Conservation (phyloP, 164 flowering plant species). For the Akebia trifoliata region DNA sequence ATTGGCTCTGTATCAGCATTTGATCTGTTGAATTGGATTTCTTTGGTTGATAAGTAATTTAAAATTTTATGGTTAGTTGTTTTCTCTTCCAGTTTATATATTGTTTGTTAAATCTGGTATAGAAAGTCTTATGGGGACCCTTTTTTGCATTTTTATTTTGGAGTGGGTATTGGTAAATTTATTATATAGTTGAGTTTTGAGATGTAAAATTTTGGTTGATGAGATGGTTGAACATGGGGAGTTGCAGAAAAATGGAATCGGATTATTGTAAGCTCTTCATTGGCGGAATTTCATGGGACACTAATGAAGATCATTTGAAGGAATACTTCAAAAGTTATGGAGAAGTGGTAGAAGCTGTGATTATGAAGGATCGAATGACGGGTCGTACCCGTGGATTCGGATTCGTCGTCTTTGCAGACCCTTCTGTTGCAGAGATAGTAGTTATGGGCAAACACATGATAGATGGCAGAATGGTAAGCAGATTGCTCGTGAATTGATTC, state of each 20-base stretch:
- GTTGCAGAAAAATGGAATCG: constrained; percentile 63
- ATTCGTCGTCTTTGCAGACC: constrained; percentile 79
- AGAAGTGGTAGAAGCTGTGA: constrained; percentile 82
- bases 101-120: too few relatives aligned
- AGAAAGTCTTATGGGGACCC: too few relatives aligned
- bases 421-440: constrained; percentile 79
- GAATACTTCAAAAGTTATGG: constrained; percentile 71
- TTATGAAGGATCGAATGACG: constrained; percentile 83
- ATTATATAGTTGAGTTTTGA: neutral
- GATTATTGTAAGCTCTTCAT: constrained; percentile 88
- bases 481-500: too few relatives aligned
- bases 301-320: too few relatives aligned
- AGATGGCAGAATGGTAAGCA: constrained; percentile 79
- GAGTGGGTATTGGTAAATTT: too few relatives aligned
- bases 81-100: neutral
- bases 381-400: constrained; percentile 95
- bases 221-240: constrained; percentile 12
- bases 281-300: constrained; percentile 95
- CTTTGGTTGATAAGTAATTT: neutral
- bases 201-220: constrained; percentile 10
- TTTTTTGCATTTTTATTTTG: too few relatives aligned
- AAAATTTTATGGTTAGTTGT: neutral
- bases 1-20: neutral
- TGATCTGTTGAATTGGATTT: neutral
- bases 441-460: constrained; percentile 71